phyloP scores from a whole-genome alignment of 78 protist genomes.

The Dictyostelium discoideum region DNA sequence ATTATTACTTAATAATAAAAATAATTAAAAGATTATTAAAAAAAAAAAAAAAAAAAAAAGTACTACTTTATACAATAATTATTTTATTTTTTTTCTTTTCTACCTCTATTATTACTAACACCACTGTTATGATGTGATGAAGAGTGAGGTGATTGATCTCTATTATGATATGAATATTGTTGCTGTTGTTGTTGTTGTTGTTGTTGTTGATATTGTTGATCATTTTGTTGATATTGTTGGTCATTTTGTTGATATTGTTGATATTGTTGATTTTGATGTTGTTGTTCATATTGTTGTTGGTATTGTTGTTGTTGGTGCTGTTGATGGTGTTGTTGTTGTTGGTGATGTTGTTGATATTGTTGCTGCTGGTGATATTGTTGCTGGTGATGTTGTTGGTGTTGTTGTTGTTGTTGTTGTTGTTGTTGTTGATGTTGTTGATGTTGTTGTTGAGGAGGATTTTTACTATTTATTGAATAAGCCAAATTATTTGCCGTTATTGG shows the following conservation, averaged over 20 bases:
- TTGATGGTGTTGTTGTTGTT: not conserved
- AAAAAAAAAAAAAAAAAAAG: not conserved
- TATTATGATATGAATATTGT: not conserved
- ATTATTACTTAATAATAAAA: not conserved
- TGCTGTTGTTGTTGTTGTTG: not conserved
- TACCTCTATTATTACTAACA: not conserved
- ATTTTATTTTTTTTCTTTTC: not conserved
- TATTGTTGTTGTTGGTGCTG: not conserved
- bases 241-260: not conserved
- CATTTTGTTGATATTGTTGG: not conserved
- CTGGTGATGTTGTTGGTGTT: not conserved
- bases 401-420: conserved; percentile 23
- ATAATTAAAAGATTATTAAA: not conserved
- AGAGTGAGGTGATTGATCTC: not conserved
- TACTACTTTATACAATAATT: not conserved
- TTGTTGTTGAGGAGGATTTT: not conserved
- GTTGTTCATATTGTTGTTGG: not conserved
- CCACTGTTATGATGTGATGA: not conserved
- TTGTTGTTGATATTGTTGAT: not conserved
- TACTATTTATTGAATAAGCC: not conserved
- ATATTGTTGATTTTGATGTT: not conserved
- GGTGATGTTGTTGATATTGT: not conserved
- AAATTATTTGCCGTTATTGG: not conserved
- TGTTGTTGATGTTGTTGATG: conserved; percentile 12
- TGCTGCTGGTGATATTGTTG: conserved; percentile 1